Percentiles rank a stretch among this genome's conserved stretches.
These are phyloP conservation scores for Halocafeteria seosinensis DNA, from an alignment of 108 stramenopile genomes.

Conservation along the genomic window DNA sequence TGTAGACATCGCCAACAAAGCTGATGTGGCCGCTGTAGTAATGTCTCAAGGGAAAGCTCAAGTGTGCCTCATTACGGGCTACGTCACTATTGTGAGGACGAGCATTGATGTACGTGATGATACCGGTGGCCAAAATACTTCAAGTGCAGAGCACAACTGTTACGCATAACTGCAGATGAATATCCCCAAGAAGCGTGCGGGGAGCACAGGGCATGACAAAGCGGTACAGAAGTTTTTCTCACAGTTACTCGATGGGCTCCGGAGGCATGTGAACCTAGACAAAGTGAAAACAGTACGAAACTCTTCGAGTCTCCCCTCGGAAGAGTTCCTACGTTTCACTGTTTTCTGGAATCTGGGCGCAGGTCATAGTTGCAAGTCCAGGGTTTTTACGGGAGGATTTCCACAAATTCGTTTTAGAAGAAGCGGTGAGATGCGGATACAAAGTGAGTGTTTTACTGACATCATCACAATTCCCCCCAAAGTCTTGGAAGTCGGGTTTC, in stretches of 20 bases:
- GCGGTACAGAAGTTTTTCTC: constrained; percentile 66
- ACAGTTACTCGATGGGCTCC: constrained; percentile 70
- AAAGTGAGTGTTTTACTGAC: too few species aligned
- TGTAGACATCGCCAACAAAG: constrained; percentile 59
- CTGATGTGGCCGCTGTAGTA: constrained; percentile 78
- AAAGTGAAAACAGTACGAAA: constrained; percentile 65
- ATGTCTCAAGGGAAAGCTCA: constrained; percentile 72
- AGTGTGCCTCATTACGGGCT: constrained; percentile 72
- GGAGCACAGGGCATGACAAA: constrained; percentile 55
- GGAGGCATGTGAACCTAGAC: constrained; percentile 61
- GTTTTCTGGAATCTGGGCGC: too few species aligned
- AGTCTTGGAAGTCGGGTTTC: too few species aligned
- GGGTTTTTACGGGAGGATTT: constrained; percentile 87
- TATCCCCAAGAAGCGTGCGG: constrained; percentile 78
- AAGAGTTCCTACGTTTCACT: too few species aligned
- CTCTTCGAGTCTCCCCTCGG: too few species aligned
- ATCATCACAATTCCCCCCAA: too few species aligned
- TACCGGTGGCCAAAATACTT: background rate
- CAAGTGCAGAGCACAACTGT: background rate
- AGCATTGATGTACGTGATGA: constrained; percentile 54
- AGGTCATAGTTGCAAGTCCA: constrained; percentile 66
- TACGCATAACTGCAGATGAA: constrained; percentile 5
- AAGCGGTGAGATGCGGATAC: too few species aligned
- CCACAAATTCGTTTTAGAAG: constrained; percentile 53
- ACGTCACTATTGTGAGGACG: constrained; percentile 67